Conservation (phyloP, 2,329 filamentous ascomycete genomes). For the Hirsutella minnesotensis region DNA sequence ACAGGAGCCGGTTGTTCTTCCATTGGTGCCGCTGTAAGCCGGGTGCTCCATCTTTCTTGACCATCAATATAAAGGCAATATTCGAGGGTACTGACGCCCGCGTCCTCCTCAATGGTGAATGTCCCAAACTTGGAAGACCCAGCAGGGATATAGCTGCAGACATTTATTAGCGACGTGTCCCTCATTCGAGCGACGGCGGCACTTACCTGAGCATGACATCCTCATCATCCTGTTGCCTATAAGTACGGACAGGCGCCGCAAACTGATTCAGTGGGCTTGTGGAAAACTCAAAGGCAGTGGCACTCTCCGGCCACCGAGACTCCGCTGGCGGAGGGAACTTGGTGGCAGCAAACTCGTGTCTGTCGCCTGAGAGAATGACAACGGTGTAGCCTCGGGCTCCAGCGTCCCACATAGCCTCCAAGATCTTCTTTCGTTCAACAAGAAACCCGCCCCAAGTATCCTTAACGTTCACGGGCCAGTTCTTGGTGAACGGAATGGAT, state of each 20-base stretch:
- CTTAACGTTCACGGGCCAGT: conserved; percentile 78
- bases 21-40: conserved; percentile 33
- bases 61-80: conserved; percentile 81
- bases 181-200: neutral
- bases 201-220: conserved; percentile 77
- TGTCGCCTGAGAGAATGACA: conserved; percentile 75
- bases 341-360: conserved; percentile 95
- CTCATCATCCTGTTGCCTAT: conserved; percentile 66
- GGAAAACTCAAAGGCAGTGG: conserved; percentile 79
- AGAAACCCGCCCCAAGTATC: conserved; percentile 96
- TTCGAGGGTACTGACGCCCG: conserved; percentile 56
- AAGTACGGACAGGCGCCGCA: conserved; percentile 75
- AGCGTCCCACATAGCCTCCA: conserved; percentile 88
- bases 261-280: conserved; percentile 90
- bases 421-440: conserved; percentile 61
- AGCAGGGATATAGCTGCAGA: conserved; percentile 57
- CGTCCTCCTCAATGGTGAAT: conserved; percentile 57
- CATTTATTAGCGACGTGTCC: neutral
- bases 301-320: conserved; percentile 49
- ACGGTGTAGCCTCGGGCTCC: conserved; percentile 66
- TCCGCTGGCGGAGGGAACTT: conserved; percentile 53
- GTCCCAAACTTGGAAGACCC: conserved; percentile 81
- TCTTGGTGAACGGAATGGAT: conserved; percentile 92
- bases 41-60: conserved; percentile 59
- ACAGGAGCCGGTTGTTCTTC: conserved; percentile 15